Percentiles rank a stretch among this genome's conserved stretches.
Conservation (phyloP, 257 asterid species). For the Lycium ferocissimum region DNA sequence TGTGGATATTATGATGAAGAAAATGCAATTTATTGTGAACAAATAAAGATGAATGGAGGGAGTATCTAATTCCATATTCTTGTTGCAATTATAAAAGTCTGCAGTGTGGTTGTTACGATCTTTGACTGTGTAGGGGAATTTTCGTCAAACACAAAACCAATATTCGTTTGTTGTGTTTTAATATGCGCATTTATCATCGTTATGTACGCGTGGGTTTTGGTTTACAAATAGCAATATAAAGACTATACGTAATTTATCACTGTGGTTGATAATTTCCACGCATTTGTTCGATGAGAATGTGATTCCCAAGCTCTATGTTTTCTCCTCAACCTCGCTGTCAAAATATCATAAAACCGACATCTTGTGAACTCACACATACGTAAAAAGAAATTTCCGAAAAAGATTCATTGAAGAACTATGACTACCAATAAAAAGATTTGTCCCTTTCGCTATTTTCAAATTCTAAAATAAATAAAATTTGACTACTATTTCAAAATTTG, state of each 20-base stretch:
- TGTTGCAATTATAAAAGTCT: no score
- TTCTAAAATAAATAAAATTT: background rate
- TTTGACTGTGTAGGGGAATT: background rate
- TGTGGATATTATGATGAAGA: no score
- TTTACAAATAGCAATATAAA: background rate
- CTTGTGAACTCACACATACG: background rate
- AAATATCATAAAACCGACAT: background rate
- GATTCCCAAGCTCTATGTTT: background rate
- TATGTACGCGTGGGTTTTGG: background rate
- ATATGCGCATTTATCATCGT: background rate
- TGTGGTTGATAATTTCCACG: slow-evolving; percentile 18
- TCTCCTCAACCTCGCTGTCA: background rate
- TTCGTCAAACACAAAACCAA: background rate
- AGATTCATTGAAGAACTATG: background rate
- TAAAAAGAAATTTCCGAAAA: background rate
- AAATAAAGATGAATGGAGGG: no score
- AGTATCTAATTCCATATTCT: no score
- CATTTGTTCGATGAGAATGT: background rate
- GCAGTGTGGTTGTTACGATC: background rate
- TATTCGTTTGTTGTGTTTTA: background rate
- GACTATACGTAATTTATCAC: background rate
- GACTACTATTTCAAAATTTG: background rate
- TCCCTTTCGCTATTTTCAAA: background rate
- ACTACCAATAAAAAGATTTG: background rate
- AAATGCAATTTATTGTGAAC: no score